These are phyloP conservation scores for Circinella umbellata DNA, from an alignment of 371 early-diverging fungal genomes.

Conservation along the genomic window DNA sequence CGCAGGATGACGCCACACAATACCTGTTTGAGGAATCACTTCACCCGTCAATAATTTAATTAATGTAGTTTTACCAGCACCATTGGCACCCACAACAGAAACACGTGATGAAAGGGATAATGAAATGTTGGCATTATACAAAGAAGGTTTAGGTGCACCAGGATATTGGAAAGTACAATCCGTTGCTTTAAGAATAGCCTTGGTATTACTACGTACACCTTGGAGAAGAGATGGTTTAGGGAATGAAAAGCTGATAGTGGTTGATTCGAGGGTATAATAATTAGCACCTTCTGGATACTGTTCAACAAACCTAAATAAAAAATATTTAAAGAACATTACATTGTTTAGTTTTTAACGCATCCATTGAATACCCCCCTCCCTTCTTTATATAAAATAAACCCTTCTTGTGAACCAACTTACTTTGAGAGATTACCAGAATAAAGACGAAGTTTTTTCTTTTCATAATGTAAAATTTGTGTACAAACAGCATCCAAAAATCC, in stretches of 20 bases:
- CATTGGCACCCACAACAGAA: slow-evolving; percentile 81
- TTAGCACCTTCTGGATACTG: slow-evolving; percentile 62
- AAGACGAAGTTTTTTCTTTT: slow-evolving; percentile 69
- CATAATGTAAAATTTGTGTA: slow-evolving; percentile 83
- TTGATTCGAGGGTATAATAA: slow-evolving; percentile 75
- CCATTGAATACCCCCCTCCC: too few species aligned
- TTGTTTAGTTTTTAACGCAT: too few species aligned
- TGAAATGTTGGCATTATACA: slow-evolving; percentile 64
- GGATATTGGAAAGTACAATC: slow-evolving; percentile 74
- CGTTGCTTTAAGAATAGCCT: slow-evolving; percentile 77
- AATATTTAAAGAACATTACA: too few species aligned
- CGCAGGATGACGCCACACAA: slow-evolving; percentile 75
- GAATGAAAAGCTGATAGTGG: slow-evolving; percentile 74
- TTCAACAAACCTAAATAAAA: slow-evolving; percentile 49
- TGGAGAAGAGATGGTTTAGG: slow-evolving; percentile 77
- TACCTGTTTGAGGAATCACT: slow-evolving; percentile 64
- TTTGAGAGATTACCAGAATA: slow-evolving; percentile 73
- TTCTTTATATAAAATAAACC: neutral
- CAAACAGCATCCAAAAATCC: slow-evolving; percentile 89
- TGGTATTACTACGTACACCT: slow-evolving; percentile 77
- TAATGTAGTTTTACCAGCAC: slow-evolving; percentile 88
- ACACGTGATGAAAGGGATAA: slow-evolving; percentile 80
- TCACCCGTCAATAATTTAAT: slow-evolving; percentile 84
- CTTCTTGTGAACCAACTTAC: slow-evolving; percentile 12
- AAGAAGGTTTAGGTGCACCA: slow-evolving; percentile 62